Conservation (phyloP, 2,329 filamentous ascomycete species). For the Microdochium nivale region DNA sequence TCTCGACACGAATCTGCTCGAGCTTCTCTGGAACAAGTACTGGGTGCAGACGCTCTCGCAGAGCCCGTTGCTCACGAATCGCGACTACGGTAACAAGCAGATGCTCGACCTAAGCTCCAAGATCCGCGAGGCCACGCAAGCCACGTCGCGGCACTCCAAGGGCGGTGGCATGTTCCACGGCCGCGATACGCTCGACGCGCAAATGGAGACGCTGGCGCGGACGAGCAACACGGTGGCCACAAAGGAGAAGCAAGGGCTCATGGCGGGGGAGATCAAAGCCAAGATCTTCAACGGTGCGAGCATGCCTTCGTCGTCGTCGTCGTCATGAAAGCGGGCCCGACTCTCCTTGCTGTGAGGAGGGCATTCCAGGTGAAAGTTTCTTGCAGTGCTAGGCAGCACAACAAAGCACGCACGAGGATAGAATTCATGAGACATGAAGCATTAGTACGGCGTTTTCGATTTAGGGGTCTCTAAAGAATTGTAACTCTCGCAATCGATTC, state of each 20-base stretch:
- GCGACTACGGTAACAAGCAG: slow-evolving; percentile 87
- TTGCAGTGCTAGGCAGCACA: too few species aligned
- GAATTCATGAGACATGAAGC: slow-evolving; percentile 19
- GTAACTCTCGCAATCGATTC: not conserved
- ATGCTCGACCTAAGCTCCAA: slow-evolving; percentile 83
- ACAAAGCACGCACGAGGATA: not conserved
- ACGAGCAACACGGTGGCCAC: slow-evolving; percentile 20
- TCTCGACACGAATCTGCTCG: slow-evolving; percentile 77
- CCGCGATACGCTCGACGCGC: slow-evolving; percentile 7
- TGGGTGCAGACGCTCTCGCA: slow-evolving; percentile 95
- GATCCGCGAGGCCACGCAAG: slow-evolving; percentile 54
- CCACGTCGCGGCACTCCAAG: slow-evolving; percentile 22
- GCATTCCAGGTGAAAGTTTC: too few species aligned
- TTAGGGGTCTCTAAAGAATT: slow-evolving; percentile 5
- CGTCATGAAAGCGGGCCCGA: not conserved
- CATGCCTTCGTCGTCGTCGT: not conserved
- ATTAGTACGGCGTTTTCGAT: slow-evolving; percentile 19
- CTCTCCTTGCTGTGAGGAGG: too few species aligned
- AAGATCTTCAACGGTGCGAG: slow-evolving; percentile 14
- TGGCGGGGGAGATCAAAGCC: slow-evolving; percentile 19
- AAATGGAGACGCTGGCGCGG: slow-evolving; percentile 18
- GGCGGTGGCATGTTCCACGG: slow-evolving; percentile 17
- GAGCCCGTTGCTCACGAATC: slow-evolving; percentile 81
- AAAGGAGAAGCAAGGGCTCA: slow-evolving; percentile 23
- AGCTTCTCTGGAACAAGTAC: slow-evolving; percentile 96